Conservation (phyloP, 2,329 filamentous ascomycete species). For the Byssothecium circinans region DNA sequence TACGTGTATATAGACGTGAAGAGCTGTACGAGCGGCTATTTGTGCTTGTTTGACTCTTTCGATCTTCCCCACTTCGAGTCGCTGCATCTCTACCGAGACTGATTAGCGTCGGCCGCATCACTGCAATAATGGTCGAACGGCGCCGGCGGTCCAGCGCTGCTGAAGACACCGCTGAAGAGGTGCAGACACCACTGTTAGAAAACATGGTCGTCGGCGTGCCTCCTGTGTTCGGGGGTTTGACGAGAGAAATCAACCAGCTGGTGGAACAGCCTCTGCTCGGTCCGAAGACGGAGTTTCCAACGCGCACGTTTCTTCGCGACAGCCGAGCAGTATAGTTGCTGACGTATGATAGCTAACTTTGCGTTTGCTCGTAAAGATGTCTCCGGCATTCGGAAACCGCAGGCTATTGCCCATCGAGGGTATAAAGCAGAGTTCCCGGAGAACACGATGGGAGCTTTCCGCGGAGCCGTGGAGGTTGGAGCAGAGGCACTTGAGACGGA, state of each 20-base stretch:
- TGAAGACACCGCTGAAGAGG: conserved; percentile 27
- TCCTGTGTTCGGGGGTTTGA: conserved; percentile 41
- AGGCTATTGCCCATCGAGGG: conserved; percentile 76
- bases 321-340: conserved; percentile 16
- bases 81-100: neutral
- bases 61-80: neutral
- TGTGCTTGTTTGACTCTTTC: neutral
- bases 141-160: neutral
- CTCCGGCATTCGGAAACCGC: conserved; percentile 55
- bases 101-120: neutral
- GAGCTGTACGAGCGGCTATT: neutral
- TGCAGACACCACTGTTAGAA: conserved; percentile 38
- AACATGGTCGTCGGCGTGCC: conserved; percentile 43
- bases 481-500: conserved; percentile 87
- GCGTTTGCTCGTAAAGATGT: conserved; percentile 39
- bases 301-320: conserved; percentile 18
- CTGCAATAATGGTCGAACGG: neutral
- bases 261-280: conserved; percentile 38
- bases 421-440: conserved; percentile 79
- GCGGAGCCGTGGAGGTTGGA: conserved; percentile 70
- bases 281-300: conserved; percentile 33
- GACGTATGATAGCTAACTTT: conserved; percentile 31
- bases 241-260: conserved; percentile 37
- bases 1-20: neutral
- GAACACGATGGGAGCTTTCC: conserved; percentile 81